These are phyloP conservation scores for Laburnicola sp. DNA, from an alignment of 2,329 filamentous ascomycete genomes.

Conservation along the genomic window DNA sequence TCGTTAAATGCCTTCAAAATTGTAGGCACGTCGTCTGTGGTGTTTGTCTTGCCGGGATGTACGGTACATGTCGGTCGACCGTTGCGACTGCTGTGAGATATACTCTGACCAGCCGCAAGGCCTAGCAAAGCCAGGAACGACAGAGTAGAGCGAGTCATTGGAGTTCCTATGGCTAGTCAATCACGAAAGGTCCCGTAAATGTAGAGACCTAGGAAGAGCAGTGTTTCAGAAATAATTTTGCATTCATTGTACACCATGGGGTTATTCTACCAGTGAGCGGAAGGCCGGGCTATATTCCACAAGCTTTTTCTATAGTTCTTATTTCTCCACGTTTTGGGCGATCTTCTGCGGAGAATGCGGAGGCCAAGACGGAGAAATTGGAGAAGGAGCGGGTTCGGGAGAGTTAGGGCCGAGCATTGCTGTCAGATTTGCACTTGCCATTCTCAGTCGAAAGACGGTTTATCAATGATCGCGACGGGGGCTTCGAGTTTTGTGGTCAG, in stretches of 20 bases:
- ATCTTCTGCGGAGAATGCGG: slow-evolving; percentile 6
- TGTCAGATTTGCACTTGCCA: too few species aligned
- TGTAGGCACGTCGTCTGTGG: slow-evolving; percentile 47
- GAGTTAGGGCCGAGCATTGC: background rate
- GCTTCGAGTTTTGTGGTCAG: too few species aligned
- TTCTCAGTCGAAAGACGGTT: too few species aligned
- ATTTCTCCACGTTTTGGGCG: background rate
- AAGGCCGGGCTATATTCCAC: background rate
- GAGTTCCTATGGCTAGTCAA: background rate
- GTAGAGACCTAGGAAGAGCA: background rate
- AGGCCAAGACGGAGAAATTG: slow-evolving; percentile 5
- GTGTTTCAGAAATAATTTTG: background rate
- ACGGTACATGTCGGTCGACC: slow-evolving; percentile 44
- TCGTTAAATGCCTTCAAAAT: slow-evolving; percentile 47
- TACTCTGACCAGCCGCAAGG: background rate
- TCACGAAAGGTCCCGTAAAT: background rate
- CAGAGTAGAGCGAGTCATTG: background rate
- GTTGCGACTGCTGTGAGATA: slow-evolving; percentile 14
- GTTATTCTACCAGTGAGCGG: background rate
- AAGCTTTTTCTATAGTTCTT: slow-evolving; percentile 3
- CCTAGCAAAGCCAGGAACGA: background rate
- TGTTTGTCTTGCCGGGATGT: slow-evolving; percentile 39
- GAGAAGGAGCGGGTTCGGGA: background rate
- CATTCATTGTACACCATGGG: background rate
- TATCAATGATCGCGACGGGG: too few species aligned